phyloP scores from a whole-genome alignment of 2,329 filamentous ascomycete species.

The Neopestalotiopsis rosae region DNA sequence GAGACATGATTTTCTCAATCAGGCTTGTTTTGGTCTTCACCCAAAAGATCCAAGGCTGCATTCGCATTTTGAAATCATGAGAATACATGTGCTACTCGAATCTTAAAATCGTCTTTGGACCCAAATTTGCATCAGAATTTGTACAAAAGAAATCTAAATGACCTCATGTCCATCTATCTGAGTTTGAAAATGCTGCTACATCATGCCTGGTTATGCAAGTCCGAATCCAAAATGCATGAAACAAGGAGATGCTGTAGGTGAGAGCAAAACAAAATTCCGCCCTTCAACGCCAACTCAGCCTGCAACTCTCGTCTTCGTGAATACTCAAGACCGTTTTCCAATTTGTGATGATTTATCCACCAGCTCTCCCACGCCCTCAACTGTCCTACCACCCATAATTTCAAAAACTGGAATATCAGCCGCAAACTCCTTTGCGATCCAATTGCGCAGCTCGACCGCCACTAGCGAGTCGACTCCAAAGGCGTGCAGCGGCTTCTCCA shows the following conservation, averaged over 20 bases:
- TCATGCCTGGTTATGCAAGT: neutral
- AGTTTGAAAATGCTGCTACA: neutral
- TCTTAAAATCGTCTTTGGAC: neutral
- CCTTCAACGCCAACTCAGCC: neutral
- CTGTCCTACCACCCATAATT: constrained; percentile 6
- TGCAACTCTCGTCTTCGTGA: neutral
- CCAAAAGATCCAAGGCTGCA: too few relatives aligned
- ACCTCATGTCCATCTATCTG: neutral
- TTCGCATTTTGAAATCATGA: neutral
- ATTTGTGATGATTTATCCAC: neutral
- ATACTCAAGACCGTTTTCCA: neutral
- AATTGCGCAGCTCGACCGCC: constrained; percentile 34
- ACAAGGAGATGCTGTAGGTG: too few relatives aligned
- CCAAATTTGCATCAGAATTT: neutral
- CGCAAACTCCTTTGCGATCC: constrained; percentile 24
- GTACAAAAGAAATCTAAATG: neutral
- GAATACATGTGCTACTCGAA: neutral
- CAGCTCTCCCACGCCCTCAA: neutral
- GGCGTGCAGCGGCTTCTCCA: constrained; percentile 26
- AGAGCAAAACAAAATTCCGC: neutral
- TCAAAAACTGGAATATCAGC: constrained; percentile 10
- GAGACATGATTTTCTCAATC: too few relatives aligned
- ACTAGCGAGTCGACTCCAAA: constrained; percentile 35
- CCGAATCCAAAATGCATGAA: neutral
- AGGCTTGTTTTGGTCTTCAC: too few relatives aligned